phyloP scores from a whole-genome alignment of 1,284 basidiomycete species.

The Afroboletus lepidellus region DNA sequence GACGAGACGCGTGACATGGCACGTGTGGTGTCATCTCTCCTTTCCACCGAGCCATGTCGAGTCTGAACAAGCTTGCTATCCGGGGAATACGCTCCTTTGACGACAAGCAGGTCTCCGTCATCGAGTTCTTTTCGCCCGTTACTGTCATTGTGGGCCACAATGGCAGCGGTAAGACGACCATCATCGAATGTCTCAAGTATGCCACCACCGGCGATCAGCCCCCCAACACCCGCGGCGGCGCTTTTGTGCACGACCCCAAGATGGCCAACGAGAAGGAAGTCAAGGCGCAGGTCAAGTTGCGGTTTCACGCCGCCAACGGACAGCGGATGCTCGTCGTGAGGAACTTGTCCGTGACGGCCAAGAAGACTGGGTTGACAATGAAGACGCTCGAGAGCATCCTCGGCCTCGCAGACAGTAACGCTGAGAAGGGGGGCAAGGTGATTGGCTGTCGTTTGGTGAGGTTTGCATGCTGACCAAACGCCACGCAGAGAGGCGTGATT shows the following conservation, averaged over 20 bases:
- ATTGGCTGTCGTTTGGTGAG: conserved; percentile 13
- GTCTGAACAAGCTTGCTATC: conserved; percentile 84
- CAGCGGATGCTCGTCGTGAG: conserved; percentile 90
- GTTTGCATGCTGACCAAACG: neutral
- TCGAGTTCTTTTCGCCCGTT: conserved; percentile 96
- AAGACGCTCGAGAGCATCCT: conserved; percentile 96
- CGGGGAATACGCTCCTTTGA: conserved; percentile 90
- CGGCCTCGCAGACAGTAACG: conserved; percentile 67
- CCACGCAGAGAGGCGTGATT: conserved; percentile 73
- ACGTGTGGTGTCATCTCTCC: neutral
- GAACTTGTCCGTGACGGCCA: conserved; percentile 90
- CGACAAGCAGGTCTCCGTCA: conserved; percentile 91
- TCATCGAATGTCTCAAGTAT: conserved; percentile 99
- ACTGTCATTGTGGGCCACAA: conserved; percentile 99
- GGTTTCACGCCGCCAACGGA: conserved; percentile 89
- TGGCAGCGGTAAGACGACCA: conserved; percentile 98
- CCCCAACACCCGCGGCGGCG: conserved; percentile 96
- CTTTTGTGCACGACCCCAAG: conserved; percentile 97
- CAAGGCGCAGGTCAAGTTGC: conserved; percentile 95
- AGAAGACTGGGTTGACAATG: conserved; percentile 92
- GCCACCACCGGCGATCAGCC: conserved; percentile 98
- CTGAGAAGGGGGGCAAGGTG: conserved; percentile 76
- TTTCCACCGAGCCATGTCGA: conserved; percentile 59
- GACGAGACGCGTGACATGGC: neutral
- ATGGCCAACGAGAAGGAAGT: conserved; percentile 99